These are phyloP conservation scores for Corchorus capsularis DNA, from an alignment of 345 rosid genomes.

Conservation along the genomic window DNA sequence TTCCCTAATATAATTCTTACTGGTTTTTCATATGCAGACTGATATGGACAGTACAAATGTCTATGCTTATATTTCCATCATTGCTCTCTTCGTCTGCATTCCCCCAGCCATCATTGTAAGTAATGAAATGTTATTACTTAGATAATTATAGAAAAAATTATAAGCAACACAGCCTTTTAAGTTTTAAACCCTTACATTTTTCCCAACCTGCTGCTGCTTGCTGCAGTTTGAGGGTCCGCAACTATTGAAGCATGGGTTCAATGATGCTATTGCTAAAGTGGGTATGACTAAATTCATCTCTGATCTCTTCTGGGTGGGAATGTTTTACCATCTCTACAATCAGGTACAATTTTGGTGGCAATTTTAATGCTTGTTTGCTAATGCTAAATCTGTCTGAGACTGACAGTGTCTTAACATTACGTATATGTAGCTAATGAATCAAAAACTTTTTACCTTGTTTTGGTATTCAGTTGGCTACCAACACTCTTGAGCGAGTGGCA, in stretches of 20 bases:
- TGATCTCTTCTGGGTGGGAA: constrained; percentile 98
- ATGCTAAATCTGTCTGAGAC: not conserved
- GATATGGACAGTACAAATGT: constrained; percentile 97
- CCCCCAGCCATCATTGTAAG: constrained; percentile 93
- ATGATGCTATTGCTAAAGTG: constrained; percentile 82
- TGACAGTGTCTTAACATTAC: not conserved
- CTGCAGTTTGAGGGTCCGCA: constrained; percentile 90
- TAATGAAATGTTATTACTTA: constrained; percentile 11
- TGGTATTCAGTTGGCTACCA: constrained; percentile 78
- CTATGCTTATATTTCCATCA: constrained; percentile 95
- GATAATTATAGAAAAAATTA: not conserved
- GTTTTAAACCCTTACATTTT: not conserved
- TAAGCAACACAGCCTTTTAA: not conserved
- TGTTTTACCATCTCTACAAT: constrained; percentile 97
- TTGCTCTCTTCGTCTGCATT: constrained; percentile 84
- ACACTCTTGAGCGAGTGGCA: constrained; percentile 96
- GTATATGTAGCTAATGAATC: not conserved
- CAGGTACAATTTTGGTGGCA: constrained; percentile 49
- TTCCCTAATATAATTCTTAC: constrained; percentile 2
- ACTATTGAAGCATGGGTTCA: constrained; percentile 70
- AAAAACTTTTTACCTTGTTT: not conserved
- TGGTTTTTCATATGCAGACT: constrained; percentile 54
- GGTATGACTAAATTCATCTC: constrained; percentile 81
- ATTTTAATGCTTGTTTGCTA: not conserved
- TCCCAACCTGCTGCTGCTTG: constrained; percentile 1